Conservation (phyloP, 2,329 filamentous ascomycete genomes). For the Cadophora gregata region DNA sequence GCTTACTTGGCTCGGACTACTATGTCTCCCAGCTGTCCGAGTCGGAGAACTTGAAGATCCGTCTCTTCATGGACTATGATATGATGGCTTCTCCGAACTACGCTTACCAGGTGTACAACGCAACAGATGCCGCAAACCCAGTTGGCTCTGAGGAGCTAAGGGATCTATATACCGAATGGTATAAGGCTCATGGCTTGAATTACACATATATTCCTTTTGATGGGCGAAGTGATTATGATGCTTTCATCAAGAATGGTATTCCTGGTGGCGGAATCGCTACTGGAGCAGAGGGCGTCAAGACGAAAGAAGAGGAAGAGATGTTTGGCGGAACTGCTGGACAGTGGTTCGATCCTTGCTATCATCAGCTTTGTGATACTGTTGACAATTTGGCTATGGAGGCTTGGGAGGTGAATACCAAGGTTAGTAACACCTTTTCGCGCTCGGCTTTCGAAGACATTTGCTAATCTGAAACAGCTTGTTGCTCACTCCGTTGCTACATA, state of each 20-base stretch:
- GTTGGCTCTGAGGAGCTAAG: slow-evolving; percentile 72
- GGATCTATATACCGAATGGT: slow-evolving; percentile 72
- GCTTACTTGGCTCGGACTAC: slow-evolving; percentile 66
- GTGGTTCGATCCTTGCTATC: slow-evolving; percentile 65
- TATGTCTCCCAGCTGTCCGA: slow-evolving; percentile 61
- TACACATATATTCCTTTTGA: slow-evolving; percentile 78
- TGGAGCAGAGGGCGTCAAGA: slow-evolving; percentile 80
- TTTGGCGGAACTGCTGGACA: slow-evolving; percentile 75
- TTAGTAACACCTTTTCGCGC: slow-evolving; percentile 42
- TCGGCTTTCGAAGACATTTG: slow-evolving; percentile 31
- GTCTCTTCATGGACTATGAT: slow-evolving; percentile 73
- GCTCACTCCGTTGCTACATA: slow-evolving; percentile 77
- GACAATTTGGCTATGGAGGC: slow-evolving; percentile 63
- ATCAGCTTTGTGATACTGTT: slow-evolving; percentile 66
- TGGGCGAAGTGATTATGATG: slow-evolving; percentile 80
- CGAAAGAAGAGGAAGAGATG: slow-evolving; percentile 63
- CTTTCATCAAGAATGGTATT: slow-evolving; percentile 75
- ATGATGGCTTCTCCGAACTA: slow-evolving; percentile 73
- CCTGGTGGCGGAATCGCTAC: slow-evolving; percentile 79
- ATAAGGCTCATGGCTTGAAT: slow-evolving; percentile 63
- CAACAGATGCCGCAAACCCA: slow-evolving; percentile 74
- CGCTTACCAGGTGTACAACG: slow-evolving; percentile 72
- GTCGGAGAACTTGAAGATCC: slow-evolving; percentile 66
- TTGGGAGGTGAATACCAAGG: slow-evolving; percentile 66
- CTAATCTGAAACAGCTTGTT: slow-evolving; percentile 56